A percentile compares a stretch with the other conserved stretches of the same genome.
These are phyloP conservation scores for Blastomyces parvus DNA, from an alignment of 2,329 filamentous ascomycete genomes.

Conservation along the genomic window DNA sequence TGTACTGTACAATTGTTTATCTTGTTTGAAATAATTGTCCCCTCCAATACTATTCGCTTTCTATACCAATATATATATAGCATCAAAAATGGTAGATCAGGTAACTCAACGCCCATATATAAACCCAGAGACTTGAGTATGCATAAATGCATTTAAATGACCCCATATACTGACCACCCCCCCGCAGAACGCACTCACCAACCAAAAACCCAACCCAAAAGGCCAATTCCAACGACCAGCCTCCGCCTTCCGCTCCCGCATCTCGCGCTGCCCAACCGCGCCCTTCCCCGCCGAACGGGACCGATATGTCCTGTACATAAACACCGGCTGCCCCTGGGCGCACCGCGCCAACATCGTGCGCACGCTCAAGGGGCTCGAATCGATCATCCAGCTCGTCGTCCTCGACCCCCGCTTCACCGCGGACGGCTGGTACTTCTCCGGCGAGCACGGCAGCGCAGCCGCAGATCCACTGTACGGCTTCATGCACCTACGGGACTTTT, in stretches of 20 bases:
- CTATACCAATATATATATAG: too few species aligned
- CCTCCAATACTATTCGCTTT: too few species aligned
- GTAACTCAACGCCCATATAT: neutral
- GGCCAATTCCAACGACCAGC: constrained; percentile 46
- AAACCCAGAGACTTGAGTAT: too few species aligned
- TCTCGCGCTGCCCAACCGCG: constrained; percentile 45
- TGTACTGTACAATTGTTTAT: neutral
- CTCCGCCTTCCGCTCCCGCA: constrained; percentile 46
- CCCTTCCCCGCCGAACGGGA: constrained; percentile 50
- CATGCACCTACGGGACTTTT: constrained; percentile 62
- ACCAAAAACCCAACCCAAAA: constrained; percentile 35
- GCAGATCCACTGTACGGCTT: constrained; percentile 64
- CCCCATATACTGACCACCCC: neutral
- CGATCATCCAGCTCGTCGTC: constrained; percentile 41
- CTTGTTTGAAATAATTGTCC: neutral
- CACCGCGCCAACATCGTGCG: constrained; percentile 42
- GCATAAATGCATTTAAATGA: neutral
- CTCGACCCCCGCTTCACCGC: constrained; percentile 31
- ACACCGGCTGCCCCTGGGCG: constrained; percentile 55
- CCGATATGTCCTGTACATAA: constrained; percentile 54
- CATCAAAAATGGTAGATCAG: neutral
- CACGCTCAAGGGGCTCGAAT: constrained; percentile 43
- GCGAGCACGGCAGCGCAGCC: constrained; percentile 45
- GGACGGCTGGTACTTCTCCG: constrained; percentile 67
- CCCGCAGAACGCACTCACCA: constrained; percentile 13